Evolutionary conservation across 169 alveolate genomes (phyloP), one percentile per base, ranked within the genome.

Genomic region (Plasmodium adleri): DNA sequence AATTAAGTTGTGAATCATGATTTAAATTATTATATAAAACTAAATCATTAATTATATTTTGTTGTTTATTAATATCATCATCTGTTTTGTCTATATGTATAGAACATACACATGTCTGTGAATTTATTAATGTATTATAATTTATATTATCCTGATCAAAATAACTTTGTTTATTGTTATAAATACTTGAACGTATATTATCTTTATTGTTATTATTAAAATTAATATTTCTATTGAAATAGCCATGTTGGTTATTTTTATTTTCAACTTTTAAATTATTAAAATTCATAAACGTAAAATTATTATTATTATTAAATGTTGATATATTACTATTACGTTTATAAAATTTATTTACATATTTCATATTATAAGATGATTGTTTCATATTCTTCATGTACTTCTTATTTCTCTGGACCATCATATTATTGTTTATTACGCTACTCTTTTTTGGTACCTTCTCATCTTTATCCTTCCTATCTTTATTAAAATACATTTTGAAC

Each of bases 81-180:
- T 83, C 86, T 83, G 91, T 54, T 83, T 83, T 83, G 9, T 83
- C 91, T 17, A 83, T 83, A 70, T 83, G 91, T 58, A 83, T 68
- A 54, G 86, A 83, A 32, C 91, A 83, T 24, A 83, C 62, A 39
- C 86, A 43, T 45, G 86, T 70, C 68, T 70, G 85, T 20, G 91
- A 39, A 71, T 83, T 83, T 28, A 83, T 83, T 20, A 83, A 45
- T 5, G 60, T 83, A 24, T 83, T 83, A 70, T 83, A 83, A 15
- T 83, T 83, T 56, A 83, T 83, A 28, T 83, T 83, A 70, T 83
- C 91, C 2, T 83, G 85, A 15, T 47, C 85, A 17, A 83, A 83
- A 49, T 83, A 83, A 54, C 28, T 71, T 70, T 83, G 68, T 83
- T 83, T 83, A 39, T 39, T 39, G 9, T 6, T 39, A 26, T 83